Conservation (phyloP, 148 eudicot genomes). For the Rhododendron ovatum region DNA sequence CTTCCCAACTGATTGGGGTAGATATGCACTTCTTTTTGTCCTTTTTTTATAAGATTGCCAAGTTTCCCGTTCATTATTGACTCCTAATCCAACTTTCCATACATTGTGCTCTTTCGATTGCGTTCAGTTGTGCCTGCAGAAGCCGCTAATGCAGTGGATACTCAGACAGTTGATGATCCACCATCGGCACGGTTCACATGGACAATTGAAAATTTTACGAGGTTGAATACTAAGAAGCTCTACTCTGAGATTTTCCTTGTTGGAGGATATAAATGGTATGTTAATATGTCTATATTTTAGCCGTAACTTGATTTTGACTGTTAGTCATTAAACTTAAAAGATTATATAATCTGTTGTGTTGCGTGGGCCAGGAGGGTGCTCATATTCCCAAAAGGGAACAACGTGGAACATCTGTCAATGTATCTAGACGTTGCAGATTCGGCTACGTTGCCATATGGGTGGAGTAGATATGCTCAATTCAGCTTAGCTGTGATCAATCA, state of each 20-base stretch:
- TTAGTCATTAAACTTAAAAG: too few species aligned
- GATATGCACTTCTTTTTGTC: neutral
- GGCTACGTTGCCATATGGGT: constrained; percentile 69
- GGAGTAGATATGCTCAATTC: constrained; percentile 92
- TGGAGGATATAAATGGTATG: constrained; percentile 31
- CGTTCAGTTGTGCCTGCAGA: constrained; percentile 17
- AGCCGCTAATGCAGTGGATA: constrained; percentile 13
- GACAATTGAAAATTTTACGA: constrained; percentile 29
- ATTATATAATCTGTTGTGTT: constrained; percentile 1
- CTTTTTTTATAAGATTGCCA: neutral
- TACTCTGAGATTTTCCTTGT: constrained; percentile 26
- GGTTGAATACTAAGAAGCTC: constrained; percentile 21
- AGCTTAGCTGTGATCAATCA: constrained; percentile 88
- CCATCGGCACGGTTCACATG: constrained; percentile 24
- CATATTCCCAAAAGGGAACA: constrained; percentile 90
- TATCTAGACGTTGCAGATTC: constrained; percentile 96
- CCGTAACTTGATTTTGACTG: neutral
- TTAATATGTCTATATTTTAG: neutral
- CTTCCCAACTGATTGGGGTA: neutral
- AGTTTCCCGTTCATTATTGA: neutral
- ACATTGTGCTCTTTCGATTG: neutral
- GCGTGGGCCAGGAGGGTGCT: constrained; percentile 72
- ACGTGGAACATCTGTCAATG: constrained; percentile 85
- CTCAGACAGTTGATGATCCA: constrained; percentile 22
- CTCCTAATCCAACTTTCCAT: neutral